A percentile compares a stretch with the other conserved stretches of the same genome.
Conservation (phyloP, 2,329 filamentous ascomycete species). For the Talaromyces verruculosus region DNA sequence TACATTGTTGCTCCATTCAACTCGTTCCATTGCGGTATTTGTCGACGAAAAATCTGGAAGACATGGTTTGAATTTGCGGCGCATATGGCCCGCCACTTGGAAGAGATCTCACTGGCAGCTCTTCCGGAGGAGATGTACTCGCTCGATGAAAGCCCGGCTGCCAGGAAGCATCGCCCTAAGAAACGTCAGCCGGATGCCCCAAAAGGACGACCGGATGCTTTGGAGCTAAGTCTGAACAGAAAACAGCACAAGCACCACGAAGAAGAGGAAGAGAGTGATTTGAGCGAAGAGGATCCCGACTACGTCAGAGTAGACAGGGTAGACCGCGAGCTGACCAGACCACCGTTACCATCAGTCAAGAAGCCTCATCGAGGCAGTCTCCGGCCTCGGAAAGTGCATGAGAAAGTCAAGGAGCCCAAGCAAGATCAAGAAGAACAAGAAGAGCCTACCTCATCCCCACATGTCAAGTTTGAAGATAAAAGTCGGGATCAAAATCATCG, state of each 20-base stretch:
- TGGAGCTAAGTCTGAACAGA: background rate
- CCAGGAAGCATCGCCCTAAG: background rate
- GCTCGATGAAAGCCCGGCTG: background rate
- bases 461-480: conserved; percentile 13
- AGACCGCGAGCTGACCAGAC: background rate
- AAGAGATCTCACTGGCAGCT: conserved; percentile 16
- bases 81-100: conserved; percentile 16
- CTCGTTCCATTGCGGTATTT: conserved; percentile 8
- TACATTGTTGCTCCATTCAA: conserved; percentile 9
- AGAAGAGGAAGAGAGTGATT: background rate
- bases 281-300: conserved; percentile 8
- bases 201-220: background rate
- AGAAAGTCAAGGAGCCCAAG: background rate
- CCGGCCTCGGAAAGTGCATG: conserved; percentile 9
- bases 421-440: background rate
- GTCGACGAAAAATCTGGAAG: conserved; percentile 13
- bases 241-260: background rate
- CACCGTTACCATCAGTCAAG: background rate
- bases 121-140: background rate
- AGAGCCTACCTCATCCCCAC: background rate
- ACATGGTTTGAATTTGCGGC: conserved; percentile 15
- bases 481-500: background rate
- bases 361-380: conserved; percentile 12
- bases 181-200: background rate
- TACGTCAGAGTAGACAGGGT: conserved; percentile 6